phyloP scores from a whole-genome alignment of 2,329 filamentous ascomycete species.

The Fusarium albidum region DNA sequence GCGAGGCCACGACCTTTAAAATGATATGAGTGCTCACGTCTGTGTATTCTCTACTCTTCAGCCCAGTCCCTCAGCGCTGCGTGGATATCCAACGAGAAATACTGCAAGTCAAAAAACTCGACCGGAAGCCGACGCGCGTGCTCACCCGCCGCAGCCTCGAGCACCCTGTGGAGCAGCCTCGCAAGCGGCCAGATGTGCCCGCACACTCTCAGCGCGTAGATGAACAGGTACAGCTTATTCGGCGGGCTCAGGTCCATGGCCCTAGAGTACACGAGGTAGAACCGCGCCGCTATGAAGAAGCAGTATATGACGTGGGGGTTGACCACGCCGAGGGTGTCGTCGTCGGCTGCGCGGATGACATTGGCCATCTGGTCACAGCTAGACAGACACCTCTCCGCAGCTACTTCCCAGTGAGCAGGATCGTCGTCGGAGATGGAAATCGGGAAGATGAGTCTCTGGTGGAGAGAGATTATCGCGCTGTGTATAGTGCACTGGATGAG shows the following conservation, averaged over 20 bases:
- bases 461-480: conserved; percentile 10
- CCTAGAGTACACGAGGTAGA: conserved; percentile 14
- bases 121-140: background rate
- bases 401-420: conserved; percentile 3
- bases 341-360: background rate
- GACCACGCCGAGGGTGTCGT: conserved; percentile 1
- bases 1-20: too few relatives aligned
- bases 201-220: conserved; percentile 12
- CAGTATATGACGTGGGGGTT: conserved; percentile 12
- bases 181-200: conserved; percentile 11
- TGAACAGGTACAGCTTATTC: conserved; percentile 14
- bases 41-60: background rate
- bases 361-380: conserved; percentile 18
- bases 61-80: conserved; percentile 3
- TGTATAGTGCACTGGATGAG: conserved; percentile 20
- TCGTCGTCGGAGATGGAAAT: background rate
- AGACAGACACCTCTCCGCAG: conserved; percentile 9
- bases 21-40: too few relatives aligned
- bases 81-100: conserved; percentile 15
- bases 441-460: conserved; percentile 11
- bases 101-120: conserved; percentile 13
- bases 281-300: conserved; percentile 10
- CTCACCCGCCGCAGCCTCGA: conserved; percentile 6
- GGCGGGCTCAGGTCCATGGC: conserved; percentile 2
- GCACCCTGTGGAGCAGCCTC: conserved; percentile 6